Base-by-base conservation (phyloP, 2,329 filamentous ascomycete species). In the Thermochaetoides dissita region DNA sequence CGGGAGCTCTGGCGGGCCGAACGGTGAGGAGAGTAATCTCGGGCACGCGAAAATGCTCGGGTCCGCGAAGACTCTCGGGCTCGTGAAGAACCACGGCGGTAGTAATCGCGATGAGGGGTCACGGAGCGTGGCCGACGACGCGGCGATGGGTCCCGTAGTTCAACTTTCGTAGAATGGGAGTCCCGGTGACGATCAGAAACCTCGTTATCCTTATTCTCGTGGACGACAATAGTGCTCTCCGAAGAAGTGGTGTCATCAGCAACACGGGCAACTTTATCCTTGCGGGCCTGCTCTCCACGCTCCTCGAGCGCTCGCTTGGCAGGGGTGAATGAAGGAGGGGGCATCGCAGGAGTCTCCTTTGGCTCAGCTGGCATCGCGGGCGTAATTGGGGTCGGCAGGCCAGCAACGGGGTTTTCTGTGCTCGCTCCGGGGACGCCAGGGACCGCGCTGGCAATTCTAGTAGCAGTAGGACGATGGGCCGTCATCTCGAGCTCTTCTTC, bases 401-500 rank as follows among this genome's bases (percentile, higher is more conserved):
- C 17, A 24, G 17, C 17, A 24, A 24, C 17, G 17, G 17, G 17
- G 17, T 24, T 24, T 12, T 39, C 41, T 6, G 33, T 5, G 10
- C 8, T 30, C 6, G 32, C 28, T 34, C 17, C 17, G 17, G 29
- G 33, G 3, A 37, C 17, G 31, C 29, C 38, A 7, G 44, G 28
- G 28, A 34, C 24, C 8, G 31, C 36, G 39, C 37, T 42, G 12
- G 42, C 12, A 8, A 44, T 10, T n/a, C 30, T 39, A 9, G 39
- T 29, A 6, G 39, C 24, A 9, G 41, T 43, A 8, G 48, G 36
- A 5, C 45, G 43, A 17, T 41, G 44, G 8, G 50, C 42, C 37
- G 46, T 43, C 11, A 47, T 43, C n/a, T 54, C 52, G 12, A 49
- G 38, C 28, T 47, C 52, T 32, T 51, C 52, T 41, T 55, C 52